Evolutionary conservation across 2,329 filamentous ascomycete genomes (phyloP).

Genomic region (Aspergillus glaucus): DNA sequence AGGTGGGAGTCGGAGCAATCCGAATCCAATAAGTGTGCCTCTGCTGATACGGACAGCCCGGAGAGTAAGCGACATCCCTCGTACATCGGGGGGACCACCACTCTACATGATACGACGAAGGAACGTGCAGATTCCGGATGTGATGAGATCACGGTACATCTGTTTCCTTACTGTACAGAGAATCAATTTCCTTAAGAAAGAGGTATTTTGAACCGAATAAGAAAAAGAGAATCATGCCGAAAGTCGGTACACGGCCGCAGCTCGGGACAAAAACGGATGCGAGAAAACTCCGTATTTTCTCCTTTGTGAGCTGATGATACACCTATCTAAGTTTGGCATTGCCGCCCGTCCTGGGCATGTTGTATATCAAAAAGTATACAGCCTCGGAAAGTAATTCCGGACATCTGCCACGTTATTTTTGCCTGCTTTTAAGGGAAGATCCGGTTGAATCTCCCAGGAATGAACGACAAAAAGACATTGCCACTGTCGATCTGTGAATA

Average conservation of each 20-base stretch:
- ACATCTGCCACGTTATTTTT: not conserved
- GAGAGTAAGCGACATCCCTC: no score
- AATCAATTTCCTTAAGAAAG: no score
- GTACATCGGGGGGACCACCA: no score
- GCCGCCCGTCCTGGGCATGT: no score
- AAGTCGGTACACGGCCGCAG: not conserved
- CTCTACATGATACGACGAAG: no score
- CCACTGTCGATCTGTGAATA: slow-evolving; percentile 23
- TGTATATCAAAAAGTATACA: not conserved
- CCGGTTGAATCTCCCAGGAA: not conserved
- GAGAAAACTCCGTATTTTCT: not conserved
- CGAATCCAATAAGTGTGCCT: not conserved
- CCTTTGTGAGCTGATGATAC: not conserved
- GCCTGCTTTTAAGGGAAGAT: not conserved
- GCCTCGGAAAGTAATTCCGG: not conserved
- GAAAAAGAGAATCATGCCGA: no score
- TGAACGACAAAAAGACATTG: slow-evolving; percentile 10
- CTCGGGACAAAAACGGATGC: not conserved
- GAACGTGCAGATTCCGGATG: no score
- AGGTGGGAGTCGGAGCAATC: not conserved
- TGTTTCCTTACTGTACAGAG: no score
- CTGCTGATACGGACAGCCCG: no score
- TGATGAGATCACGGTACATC: no score
- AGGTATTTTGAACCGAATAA: no score
- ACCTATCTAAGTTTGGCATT: no score